phyloP scores from a whole-genome alignment of 163 green algal genomes.

The Chloromonas sp. region DNA sequence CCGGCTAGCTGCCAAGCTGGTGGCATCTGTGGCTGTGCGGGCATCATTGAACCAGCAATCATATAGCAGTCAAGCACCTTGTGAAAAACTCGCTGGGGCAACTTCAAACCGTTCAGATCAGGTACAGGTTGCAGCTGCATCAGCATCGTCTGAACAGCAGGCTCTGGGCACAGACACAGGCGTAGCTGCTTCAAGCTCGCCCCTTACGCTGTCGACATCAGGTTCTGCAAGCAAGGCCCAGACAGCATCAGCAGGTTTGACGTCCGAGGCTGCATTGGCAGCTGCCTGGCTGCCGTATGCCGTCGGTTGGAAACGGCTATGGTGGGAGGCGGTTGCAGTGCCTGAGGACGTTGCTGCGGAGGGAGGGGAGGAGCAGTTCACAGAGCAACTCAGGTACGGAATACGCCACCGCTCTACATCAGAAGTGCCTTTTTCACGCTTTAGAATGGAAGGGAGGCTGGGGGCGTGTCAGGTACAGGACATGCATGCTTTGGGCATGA shows the following conservation, averaged over 20 bases:
- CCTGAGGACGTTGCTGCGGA: conserved; percentile 66
- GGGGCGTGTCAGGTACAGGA: too few species aligned
- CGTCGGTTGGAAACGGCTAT: conserved; percentile 67
- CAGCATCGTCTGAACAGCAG: background rate
- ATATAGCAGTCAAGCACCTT: background rate
- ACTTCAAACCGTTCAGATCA: background rate
- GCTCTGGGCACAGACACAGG: too few species aligned
- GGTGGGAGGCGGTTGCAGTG: conserved; percentile 77
- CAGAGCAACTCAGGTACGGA: conserved; percentile 43
- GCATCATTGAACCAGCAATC: too few species aligned
- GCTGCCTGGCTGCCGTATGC: conserved; percentile 67
- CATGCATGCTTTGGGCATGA: too few species aligned
- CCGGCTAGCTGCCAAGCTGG: background rate
- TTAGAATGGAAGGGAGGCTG: background rate
- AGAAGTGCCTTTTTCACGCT: background rate
- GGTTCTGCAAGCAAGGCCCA: too few species aligned
- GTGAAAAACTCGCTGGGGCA: background rate
- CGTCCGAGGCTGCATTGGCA: conserved; percentile 32
- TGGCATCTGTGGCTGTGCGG: background rate
- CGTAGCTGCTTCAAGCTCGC: too few species aligned
- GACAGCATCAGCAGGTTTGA: too few species aligned
- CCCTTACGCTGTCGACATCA: too few species aligned
- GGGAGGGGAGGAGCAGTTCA: conserved; percentile 57
- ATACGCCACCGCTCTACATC: background rate
- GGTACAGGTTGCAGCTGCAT: background rate